Percentiles rank a stretch among this genome's conserved stretches.
Evolutionary conservation across 108 stramenopile genomes (phyloP).

Genomic region (Craspedostauros australis): DNA sequence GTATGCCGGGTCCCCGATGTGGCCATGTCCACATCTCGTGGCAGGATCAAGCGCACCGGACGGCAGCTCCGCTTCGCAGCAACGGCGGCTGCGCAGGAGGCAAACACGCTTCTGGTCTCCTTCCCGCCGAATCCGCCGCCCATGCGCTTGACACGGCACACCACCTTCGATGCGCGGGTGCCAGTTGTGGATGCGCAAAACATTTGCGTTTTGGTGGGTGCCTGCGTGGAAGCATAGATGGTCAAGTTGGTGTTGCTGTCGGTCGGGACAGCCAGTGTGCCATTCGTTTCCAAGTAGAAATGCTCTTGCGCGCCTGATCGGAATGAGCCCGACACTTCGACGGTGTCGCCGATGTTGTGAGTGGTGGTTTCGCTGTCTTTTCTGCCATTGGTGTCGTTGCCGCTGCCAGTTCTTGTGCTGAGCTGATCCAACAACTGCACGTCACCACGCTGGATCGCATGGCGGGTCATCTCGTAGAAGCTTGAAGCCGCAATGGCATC

Average conservation of each 20-base stretch:
- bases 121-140: constrained; percentile 93
- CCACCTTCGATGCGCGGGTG: constrained; percentile 77
- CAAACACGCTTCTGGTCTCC: constrained; percentile 62
- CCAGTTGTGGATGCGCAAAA: constrained; percentile 80
- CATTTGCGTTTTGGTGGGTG: constrained; percentile 83
- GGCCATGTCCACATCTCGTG: constrained; percentile 91
- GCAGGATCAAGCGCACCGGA: constrained; percentile 84
- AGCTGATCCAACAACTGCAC: constrained; percentile 19
- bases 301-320: constrained; percentile 91
- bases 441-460: constrained; percentile 70
- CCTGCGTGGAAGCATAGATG: constrained; percentile 87
- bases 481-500: constrained; percentile 78
- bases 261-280: constrained; percentile 82
- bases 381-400: too few relatives aligned
- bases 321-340: constrained; percentile 61
- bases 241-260: constrained; percentile 81
- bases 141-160: constrained; percentile 87
- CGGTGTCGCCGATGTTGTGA: constrained; percentile 44
- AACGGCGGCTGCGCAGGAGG: constrained; percentile 81
- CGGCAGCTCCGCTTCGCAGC: constrained; percentile 72
- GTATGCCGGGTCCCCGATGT: constrained; percentile 75
- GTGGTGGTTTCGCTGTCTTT: constrained; percentile 8
- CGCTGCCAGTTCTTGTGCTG: too few relatives aligned
- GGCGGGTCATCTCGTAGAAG: constrained; percentile 66
- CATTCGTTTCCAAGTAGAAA: constrained; percentile 92